phyloP scores from a whole-genome alignment of 2,329 filamentous ascomycete species.

The Gnomoniopsis smithogilvyi region DNA sequence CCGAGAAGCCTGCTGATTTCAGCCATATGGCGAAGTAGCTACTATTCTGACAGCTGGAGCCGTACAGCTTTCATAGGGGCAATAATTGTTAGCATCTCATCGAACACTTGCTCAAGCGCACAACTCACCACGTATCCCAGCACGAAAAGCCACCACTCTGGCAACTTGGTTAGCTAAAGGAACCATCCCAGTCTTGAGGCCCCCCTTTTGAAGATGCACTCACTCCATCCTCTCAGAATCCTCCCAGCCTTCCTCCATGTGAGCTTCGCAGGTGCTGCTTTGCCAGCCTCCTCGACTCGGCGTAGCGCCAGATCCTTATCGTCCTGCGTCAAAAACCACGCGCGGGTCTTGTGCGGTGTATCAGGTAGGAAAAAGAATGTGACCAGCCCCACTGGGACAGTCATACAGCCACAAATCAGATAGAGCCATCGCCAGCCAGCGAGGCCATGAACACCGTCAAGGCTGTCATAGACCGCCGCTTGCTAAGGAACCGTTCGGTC shows the following conservation, averaged over 20 bases:
- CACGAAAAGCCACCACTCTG: slow-evolving; percentile 27
- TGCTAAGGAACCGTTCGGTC: slow-evolving; percentile 12
- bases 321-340: slow-evolving; percentile 25
- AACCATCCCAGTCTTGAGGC: neutral
- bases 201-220: neutral
- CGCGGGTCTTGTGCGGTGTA: slow-evolving; percentile 24
- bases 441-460: slow-evolving; percentile 27
- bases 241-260: slow-evolving; percentile 22
- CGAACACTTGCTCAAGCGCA: neutral
- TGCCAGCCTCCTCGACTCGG: slow-evolving; percentile 23
- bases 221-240: slow-evolving; percentile 24
- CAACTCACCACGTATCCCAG: slow-evolving; percentile 26
- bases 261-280: slow-evolving; percentile 24
- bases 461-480: slow-evolving; percentile 25
- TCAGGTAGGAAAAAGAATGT: slow-evolving; percentile 27
- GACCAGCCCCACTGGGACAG: slow-evolving; percentile 25
- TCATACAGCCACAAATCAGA: slow-evolving; percentile 28
- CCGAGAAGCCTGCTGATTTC: slow-evolving; percentile 24
- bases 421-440: slow-evolving; percentile 33
- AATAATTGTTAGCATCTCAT: neutral
- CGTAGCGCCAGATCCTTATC: slow-evolving; percentile 23
- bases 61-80: slow-evolving; percentile 21
- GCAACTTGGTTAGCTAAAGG: neutral
- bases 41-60: slow-evolving; percentile 25
- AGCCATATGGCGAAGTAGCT: slow-evolving; percentile 26